Conservation (phyloP, 169 alveolate species). For the Theileria equi region DNA sequence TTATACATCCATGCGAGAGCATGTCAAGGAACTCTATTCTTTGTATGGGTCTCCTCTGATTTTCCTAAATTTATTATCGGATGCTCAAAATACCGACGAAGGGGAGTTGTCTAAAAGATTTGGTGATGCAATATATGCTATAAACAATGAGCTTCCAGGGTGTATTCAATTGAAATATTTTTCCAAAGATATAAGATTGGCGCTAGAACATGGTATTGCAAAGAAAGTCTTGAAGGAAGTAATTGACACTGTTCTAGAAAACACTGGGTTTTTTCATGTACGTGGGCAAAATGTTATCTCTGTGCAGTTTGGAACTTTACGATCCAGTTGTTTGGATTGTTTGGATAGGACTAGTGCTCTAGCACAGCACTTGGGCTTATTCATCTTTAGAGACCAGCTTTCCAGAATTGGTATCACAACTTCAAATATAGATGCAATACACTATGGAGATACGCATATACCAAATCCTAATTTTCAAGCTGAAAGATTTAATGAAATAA, state of each 20-base stretch:
- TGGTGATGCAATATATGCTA: conserved; percentile 13
- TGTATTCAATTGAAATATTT: conserved; percentile 40
- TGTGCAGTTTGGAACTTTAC: conserved; percentile 88
- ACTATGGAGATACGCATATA: neutral
- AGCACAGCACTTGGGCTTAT: conserved; percentile 55
- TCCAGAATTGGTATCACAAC: conserved; percentile 38
- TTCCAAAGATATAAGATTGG: conserved; percentile 56
- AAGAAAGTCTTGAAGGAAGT: conserved; percentile 48
- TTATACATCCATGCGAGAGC: conserved; percentile 70
- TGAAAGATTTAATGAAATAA: conserved; percentile 2
- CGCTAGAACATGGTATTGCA: conserved; percentile 43
- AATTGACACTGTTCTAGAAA: conserved; percentile 22
- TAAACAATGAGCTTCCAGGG: conserved; percentile 62
- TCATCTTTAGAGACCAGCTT: conserved; percentile 47
- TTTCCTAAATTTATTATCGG: conserved; percentile 63
- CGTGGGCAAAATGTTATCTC: neutral
- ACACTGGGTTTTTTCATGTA: conserved; percentile 45
- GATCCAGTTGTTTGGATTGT: conserved; percentile 97
- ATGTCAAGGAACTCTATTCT: conserved; percentile 24
- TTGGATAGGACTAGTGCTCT: conserved; percentile 96
- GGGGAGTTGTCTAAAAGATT: conserved; percentile 52
- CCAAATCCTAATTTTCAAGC: neutral
- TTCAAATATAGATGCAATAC: neutral
- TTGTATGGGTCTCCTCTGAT: conserved; percentile 69
- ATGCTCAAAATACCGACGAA: conserved; percentile 63